phyloP scores from a whole-genome alignment of 352 stramenopile genomes.

The Plasmopara muralis region DNA sequence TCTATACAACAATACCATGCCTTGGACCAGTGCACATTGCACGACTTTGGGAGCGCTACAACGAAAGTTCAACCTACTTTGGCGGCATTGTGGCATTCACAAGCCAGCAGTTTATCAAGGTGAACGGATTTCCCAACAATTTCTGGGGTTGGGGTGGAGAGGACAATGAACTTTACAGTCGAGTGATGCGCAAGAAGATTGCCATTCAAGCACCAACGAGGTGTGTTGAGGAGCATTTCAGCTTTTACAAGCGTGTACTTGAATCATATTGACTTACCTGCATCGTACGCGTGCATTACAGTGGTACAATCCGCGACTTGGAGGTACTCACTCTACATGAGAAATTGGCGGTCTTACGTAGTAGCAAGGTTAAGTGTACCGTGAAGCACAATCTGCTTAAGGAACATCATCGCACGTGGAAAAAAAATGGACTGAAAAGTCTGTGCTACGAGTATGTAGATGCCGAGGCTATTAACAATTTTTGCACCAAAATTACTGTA shows the following conservation, averaged over 20 bases:
- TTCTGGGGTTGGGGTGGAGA: slow-evolving; percentile 86
- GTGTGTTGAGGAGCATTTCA: slow-evolving; percentile 5
- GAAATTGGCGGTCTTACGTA: slow-evolving; percentile 34
- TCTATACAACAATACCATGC: slow-evolving; percentile 64
- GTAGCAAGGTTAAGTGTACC: slow-evolving; percentile 48
- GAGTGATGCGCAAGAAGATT: slow-evolving; percentile 44
- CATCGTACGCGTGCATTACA: slow-evolving; percentile 11
- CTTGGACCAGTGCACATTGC: slow-evolving; percentile 90
- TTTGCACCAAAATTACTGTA: slow-evolving; percentile 47
- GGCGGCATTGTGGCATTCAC: slow-evolving; percentile 91
- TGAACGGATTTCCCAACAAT: slow-evolving; percentile 95
- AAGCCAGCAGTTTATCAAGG: slow-evolving; percentile 79
- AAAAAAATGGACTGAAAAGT: slow-evolving; percentile 42
- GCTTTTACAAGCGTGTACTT: no score
- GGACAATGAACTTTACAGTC: slow-evolving; percentile 51
- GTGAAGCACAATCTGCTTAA: slow-evolving; percentile 48
- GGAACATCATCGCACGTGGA: slow-evolving; percentile 47
- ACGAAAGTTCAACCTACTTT: slow-evolving; percentile 92
- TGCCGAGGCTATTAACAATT: slow-evolving; percentile 27
- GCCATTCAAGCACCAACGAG: slow-evolving; percentile 29
- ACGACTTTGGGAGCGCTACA: slow-evolving; percentile 92
- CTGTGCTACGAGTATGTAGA: slow-evolving; percentile 41
- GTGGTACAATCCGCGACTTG: slow-evolving; percentile 41
- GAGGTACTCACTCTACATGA: slow-evolving; percentile 37
- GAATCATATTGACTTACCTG: background rate